phyloP scores from a whole-genome alignment of 768 basidiomycete genomes.

The Amanita muscaria region DNA sequence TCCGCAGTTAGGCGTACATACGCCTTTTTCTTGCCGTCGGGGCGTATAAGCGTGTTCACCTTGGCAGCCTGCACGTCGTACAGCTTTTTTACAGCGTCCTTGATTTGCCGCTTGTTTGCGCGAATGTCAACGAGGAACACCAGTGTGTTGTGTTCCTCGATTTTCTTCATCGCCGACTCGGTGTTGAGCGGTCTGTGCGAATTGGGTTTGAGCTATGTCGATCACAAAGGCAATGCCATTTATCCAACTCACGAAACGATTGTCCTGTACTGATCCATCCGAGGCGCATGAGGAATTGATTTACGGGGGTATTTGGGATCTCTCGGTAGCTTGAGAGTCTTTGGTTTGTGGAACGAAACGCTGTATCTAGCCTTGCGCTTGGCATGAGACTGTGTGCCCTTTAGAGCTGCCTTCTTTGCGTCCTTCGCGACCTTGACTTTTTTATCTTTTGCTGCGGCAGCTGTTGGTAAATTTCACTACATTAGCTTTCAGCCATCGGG shows the following conservation, averaged over 20 bases:
- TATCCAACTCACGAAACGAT: slow-evolving; percentile 82
- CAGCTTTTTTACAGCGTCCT: slow-evolving; percentile 98
- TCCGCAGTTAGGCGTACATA: slow-evolving; percentile 94
- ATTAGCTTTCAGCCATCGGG: neutral
- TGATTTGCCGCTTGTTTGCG: slow-evolving; percentile 98
- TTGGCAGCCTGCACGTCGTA: slow-evolving; percentile 96
- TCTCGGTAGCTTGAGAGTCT: slow-evolving; percentile 79
- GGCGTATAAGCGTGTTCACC: slow-evolving; percentile 97
- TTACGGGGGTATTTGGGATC: slow-evolving; percentile 94
- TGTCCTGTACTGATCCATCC: slow-evolving; percentile 96
- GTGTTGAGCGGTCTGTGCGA: slow-evolving; percentile 79
- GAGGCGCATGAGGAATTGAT: slow-evolving; percentile 81
- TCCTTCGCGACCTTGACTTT: slow-evolving; percentile 97
- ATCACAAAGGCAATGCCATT: too few relatives aligned
- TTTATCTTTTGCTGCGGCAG: slow-evolving; percentile 32
- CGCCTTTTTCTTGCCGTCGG: slow-evolving; percentile 99
- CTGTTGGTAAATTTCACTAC: slow-evolving; percentile 8
- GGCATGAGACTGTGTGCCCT: slow-evolving; percentile 70
- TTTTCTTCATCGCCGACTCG: slow-evolving; percentile 99
- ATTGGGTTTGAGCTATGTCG: too few relatives aligned
- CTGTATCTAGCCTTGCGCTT: slow-evolving; percentile 76
- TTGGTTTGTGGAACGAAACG: slow-evolving; percentile 93
- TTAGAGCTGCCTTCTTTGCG: slow-evolving; percentile 94
- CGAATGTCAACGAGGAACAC: slow-evolving; percentile 96
- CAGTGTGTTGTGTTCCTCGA: slow-evolving; percentile 98